phyloP scores from a whole-genome alignment of 2,329 filamentous ascomycete species.

The Daldinia eschscholtzii region DNA sequence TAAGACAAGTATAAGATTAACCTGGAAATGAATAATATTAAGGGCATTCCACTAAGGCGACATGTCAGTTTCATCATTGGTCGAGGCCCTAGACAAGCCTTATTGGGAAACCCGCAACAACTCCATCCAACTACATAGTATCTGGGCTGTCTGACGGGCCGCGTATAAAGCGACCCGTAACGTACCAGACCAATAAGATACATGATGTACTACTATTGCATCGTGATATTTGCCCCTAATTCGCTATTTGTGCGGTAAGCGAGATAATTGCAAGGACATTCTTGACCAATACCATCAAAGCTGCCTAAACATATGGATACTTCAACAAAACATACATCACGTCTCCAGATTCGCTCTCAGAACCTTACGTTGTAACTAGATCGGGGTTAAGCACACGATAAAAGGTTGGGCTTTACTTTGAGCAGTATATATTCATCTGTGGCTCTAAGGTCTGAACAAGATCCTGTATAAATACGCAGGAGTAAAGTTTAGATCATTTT shows the following conservation, averaged over 20 bases:
- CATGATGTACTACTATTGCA: neutral
- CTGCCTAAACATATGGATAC: neutral
- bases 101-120: constrained; percentile 7
- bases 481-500: constrained; percentile 7
- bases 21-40: neutral
- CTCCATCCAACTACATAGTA: neutral
- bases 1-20: neutral
- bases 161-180: constrained; percentile 11
- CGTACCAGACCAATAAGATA: constrained; percentile 16
- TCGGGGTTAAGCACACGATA: constrained; percentile 12
- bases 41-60: constrained; percentile 20
- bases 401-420: neutral
- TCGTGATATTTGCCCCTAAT: constrained; percentile 9
- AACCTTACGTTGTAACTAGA: neutral
- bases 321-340: neutral
- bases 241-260: constrained; percentile 21
- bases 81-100: constrained; percentile 15
- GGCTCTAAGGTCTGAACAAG: constrained; percentile 4
- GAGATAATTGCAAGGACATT: constrained; percentile 12
- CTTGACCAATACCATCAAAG: neutral
- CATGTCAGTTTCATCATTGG: constrained; percentile 20
- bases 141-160: constrained; percentile 6
- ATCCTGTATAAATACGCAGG: constrained; percentile 4
- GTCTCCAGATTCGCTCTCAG: neutral
- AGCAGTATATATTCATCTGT: neutral